Percentiles rank a stretch among this genome's conserved stretches.
phyloP scores from a whole-genome alignment of 1,284 basidiomycete genomes.

The Ceratobasidium sp. region DNA sequence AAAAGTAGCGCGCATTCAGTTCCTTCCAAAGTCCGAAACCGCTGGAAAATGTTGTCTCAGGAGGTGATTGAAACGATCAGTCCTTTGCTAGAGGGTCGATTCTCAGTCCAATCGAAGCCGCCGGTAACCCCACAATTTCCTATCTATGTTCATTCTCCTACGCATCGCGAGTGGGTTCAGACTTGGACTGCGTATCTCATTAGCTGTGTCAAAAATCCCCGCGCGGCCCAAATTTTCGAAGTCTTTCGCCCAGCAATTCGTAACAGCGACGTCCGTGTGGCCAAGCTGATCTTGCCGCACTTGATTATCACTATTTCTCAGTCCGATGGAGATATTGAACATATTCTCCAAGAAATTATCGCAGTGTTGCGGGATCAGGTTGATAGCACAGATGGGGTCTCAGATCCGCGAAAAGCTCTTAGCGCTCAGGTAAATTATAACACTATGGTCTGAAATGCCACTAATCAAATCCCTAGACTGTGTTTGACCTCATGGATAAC shows the following conservation, averaged over 20 bases:
- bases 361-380: slow-evolving; percentile 91
- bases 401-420: slow-evolving; percentile 80
- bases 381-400: slow-evolving; percentile 64
- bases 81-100: slow-evolving; percentile 85
- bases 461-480: slow-evolving; percentile 64
- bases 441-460: background rate
- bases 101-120: slow-evolving; percentile 57
- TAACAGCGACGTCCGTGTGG: slow-evolving; percentile 91
- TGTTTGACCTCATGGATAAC: slow-evolving; percentile 96
- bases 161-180: slow-evolving; percentile 97
- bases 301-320: slow-evolving; percentile 90
- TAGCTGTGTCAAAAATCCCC: slow-evolving; percentile 65
- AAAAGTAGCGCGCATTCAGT: slow-evolving; percentile 64
- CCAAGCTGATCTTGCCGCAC: slow-evolving; percentile 91
- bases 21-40: slow-evolving; percentile 70
- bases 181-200: slow-evolving; percentile 91
- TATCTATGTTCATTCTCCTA: slow-evolving; percentile 78
- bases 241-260: slow-evolving; percentile 83
- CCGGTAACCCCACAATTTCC: slow-evolving; percentile 64
- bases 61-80: slow-evolving; percentile 88
- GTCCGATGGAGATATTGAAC: slow-evolving; percentile 66
- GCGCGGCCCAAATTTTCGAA: slow-evolving; percentile 77
- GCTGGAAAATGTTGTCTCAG: slow-evolving; percentile 84
- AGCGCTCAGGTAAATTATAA: slow-evolving; percentile 79
- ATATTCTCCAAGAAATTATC: slow-evolving; percentile 81